Conservation (phyloP, 108 stramenopile genomes). For the Tribonema minus region DNA sequence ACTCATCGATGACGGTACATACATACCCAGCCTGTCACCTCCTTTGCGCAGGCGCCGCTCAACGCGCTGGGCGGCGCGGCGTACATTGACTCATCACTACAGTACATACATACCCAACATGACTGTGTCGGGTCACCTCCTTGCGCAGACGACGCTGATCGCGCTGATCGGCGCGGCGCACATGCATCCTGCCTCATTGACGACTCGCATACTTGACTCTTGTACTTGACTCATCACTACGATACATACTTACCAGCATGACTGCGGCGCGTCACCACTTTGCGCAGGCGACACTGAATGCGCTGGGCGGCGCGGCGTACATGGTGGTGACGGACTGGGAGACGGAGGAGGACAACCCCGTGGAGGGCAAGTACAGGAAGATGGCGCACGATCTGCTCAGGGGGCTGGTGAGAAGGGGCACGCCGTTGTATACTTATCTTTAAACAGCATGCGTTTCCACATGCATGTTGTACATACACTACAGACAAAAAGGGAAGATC, state of each 20-base stretch:
- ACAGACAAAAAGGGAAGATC: too few relatives aligned
- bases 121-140: too few relatives aligned
- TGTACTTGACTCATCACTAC: neutral
- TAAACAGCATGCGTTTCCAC: too few relatives aligned
- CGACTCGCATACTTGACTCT: neutral
- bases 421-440: too few relatives aligned
- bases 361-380: conserved; percentile 91
- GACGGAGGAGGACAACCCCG: conserved; percentile 48
- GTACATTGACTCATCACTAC: too few relatives aligned
- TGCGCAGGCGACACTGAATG: neutral
- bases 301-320: conserved; percentile 19
- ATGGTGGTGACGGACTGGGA: conserved; percentile 47
- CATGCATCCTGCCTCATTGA: neutral
- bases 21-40: neutral
- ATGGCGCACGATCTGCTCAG: conserved; percentile 83
- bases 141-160: too few relatives aligned
- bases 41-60: neutral
- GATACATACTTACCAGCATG: neutral
- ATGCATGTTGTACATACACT: too few relatives aligned
- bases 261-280: neutral
- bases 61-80: conserved; percentile 10
- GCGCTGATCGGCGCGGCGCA: neutral
- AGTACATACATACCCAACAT: too few relatives aligned
- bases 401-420: conserved; percentile 54
- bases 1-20: neutral